Base-by-base conservation (phyloP, 345 rosid genomes). In the Eucalyptus pauciflora region DNA sequence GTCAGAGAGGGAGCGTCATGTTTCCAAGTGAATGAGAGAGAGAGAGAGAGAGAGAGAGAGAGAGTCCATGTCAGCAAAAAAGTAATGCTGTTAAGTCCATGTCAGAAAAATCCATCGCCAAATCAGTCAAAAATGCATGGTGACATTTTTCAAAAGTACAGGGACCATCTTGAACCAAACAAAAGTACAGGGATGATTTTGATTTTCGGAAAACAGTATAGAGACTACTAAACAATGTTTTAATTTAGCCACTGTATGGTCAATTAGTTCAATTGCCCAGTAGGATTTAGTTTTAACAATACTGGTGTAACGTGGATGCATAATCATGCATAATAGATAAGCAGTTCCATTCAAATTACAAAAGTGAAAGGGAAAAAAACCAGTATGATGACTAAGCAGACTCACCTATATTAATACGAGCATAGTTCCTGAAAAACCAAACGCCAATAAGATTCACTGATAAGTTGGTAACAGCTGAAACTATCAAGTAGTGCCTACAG, bases 371-470 rank as follows among this genome's bases (percentile, higher is more conserved):
- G 58, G 56, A 46, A 31, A 83, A 88, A 60, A 22, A 76, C 85
- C 16, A 76, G 85, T 41, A 41, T 76, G 48, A 7, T 43, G 9
- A 76, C 48, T 76, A 20, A 41, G 85, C 29, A 87, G 50, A 91
- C 95, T 95, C 93, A 97, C 99, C 95, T 83, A 98, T 93, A 92
- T 94, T 96, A 88, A 95, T 89, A 41, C 99, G 98, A 88, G 99
- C 99, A 94, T 96, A 96, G 90, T 93, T 95, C 92, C 99, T 94
- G 95, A 98, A 98, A 96, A 96, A 98, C 99, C 98, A 96, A 89
- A 98, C 98, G 43, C 99, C 99, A 90, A 98, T 91, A 60, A 98
- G 97, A 95, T 97, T 98, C 88, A 98, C 99, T 87, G 93, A 88
- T 90, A 98, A 94, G 92, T 98, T 97, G 92, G 99, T 94, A 83